Conservation (phyloP, 2,329 filamentous ascomycete species). For the Delphinella strobiligena region DNA sequence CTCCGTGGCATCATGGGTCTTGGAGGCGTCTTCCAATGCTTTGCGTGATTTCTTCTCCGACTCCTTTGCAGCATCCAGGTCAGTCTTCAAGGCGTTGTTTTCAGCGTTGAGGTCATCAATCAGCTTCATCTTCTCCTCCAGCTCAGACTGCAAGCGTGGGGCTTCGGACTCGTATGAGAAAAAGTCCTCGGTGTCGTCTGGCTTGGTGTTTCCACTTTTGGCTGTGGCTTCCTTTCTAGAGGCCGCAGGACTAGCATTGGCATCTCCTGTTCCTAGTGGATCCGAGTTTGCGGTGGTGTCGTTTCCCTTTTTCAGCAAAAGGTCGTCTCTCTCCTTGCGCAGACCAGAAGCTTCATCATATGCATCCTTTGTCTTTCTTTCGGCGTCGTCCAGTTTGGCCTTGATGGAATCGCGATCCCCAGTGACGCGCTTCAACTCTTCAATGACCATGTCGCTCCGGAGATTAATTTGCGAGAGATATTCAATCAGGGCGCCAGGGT, state of each 20-base stretch:
- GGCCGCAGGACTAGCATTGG: no score
- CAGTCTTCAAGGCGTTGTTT: constrained; percentile 54
- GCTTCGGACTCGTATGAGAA: constrained; percentile 89
- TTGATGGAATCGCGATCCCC: constrained; percentile 66
- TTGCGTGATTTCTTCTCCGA: constrained; percentile 1
- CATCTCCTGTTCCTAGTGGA: constrained; percentile 5
- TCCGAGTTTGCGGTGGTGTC: constrained; percentile 13
- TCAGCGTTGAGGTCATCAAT: constrained; percentile 59
- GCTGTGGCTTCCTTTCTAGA: background rate
- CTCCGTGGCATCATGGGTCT: background rate
- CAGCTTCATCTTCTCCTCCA: constrained; percentile 37
- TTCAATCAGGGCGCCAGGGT: constrained; percentile 73
- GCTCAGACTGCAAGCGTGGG: constrained; percentile 67
- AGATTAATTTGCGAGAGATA: constrained; percentile 79
- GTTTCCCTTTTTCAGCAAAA: background rate
- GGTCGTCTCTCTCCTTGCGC: constrained; percentile 25
- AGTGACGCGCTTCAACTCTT: constrained; percentile 80
- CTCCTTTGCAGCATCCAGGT: constrained; percentile 43
- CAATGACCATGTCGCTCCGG: constrained; percentile 85
- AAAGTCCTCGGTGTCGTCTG: constrained; percentile 46
- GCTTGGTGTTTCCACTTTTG: constrained; percentile 2
- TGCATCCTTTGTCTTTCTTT: constrained; percentile 50
- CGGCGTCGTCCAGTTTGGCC: constrained; percentile 58
- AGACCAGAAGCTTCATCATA: constrained; percentile 52
- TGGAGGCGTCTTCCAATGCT: constrained; percentile 3